A percentile compares a stretch with the other conserved stretches of the same genome.
These are phyloP conservation scores for Arctium lappa DNA, from an alignment of 129 eudicot genomes.

Conservation along the genomic window DNA sequence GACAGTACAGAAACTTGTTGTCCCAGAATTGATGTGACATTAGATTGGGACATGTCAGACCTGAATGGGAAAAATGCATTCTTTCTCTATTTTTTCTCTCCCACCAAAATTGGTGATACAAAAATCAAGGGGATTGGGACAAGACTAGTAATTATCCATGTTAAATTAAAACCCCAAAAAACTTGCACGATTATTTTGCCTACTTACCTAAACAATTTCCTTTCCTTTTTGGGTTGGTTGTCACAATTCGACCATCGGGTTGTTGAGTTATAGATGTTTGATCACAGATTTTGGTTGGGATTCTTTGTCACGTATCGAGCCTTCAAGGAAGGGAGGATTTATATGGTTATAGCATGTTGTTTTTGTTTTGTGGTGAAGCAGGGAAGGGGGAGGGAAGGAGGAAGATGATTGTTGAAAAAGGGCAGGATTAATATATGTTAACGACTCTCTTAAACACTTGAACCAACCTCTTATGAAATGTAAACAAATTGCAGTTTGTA, in stretches of 20 bases:
- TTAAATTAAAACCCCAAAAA: no score
- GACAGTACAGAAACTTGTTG: no score
- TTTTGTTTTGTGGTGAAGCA: constrained; percentile 5
- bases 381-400: constrained; percentile 12
- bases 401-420: background rate
- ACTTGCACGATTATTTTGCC: no score
- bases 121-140: no score
- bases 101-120: no score
- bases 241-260: background rate
- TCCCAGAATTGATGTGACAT: no score
- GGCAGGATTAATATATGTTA: constrained; percentile 6
- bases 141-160: no score
- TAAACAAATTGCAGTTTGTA: constrained; percentile 3
- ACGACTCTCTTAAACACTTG: background rate
- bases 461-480: background rate
- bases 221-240: background rate
- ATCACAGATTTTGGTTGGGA: background rate
- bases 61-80: no score
- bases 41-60: no score
- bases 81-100: no score
- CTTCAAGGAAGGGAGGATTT: background rate
- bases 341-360: background rate
- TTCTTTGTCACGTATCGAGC: background rate
- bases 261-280: background rate
- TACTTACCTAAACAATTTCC: no score